phyloP scores from a whole-genome alignment of 2,329 filamentous ascomycete genomes.

The Arthrobotrys musiformis region DNA sequence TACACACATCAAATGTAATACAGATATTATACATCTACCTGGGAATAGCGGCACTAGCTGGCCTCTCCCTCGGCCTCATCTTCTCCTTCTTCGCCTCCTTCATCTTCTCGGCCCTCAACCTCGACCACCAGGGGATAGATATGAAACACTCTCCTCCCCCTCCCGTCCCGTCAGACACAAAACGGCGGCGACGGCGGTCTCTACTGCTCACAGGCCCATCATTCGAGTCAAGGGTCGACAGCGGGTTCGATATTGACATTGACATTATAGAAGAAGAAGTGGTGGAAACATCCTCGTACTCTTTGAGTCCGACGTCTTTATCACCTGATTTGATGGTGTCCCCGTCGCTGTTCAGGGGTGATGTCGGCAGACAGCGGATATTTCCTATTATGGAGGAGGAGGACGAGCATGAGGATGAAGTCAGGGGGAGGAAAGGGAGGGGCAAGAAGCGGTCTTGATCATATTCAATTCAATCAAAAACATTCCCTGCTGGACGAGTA shows the following conservation, averaged over 20 bases:
- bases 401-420: conserved; percentile 46
- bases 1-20: background rate
- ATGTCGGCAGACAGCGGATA: conserved; percentile 36
- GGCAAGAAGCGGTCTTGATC: background rate
- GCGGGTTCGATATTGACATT: background rate
- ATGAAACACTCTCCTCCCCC: background rate
- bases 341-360: conserved; percentile 2
- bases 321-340: conserved; percentile 29
- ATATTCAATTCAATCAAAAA: background rate
- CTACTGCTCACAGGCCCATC: background rate
- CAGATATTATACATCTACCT: conserved; percentile 52
- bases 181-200: background rate
- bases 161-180: conserved; percentile 1
- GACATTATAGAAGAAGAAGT: background rate
- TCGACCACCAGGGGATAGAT: conserved; percentile 14
- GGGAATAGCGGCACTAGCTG: conserved; percentile 32
- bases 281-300: conserved; percentile 34
- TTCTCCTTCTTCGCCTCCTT: conserved; percentile 41
- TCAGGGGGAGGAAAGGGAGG: conserved; percentile 33
- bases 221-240: background rate
- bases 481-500: too few relatives aligned
- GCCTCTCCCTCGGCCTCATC: conserved; percentile 32
- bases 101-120: conserved; percentile 19
- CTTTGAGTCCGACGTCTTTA: conserved; percentile 41
- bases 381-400: conserved; percentile 53